Conservation (phyloP, 768 basidiomycete species). For the Russula ochroleuca region DNA sequence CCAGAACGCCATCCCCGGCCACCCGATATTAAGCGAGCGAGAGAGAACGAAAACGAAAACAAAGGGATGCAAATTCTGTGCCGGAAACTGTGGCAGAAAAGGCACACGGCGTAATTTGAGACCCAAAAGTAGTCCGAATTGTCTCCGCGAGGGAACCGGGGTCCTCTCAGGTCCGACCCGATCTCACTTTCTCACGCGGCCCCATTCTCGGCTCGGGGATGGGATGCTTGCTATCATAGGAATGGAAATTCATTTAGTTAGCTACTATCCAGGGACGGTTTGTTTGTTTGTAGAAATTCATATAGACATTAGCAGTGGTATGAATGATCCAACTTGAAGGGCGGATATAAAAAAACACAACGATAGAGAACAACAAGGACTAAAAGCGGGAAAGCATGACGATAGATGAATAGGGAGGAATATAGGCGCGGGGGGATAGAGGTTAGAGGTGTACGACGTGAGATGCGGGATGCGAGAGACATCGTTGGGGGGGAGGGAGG, state of each 20-base stretch:
- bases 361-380: constrained; percentile 9
- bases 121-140: not conserved
- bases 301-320: not conserved
- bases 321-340: constrained; percentile 2
- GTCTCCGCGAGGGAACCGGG: not conserved
- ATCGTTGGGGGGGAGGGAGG: no score
- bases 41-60: not conserved
- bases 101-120: not conserved
- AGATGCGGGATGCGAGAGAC: no score
- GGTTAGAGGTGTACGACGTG: no score
- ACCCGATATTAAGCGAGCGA: not conserved
- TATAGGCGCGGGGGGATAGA: no score
- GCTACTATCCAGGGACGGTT: no score
- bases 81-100: not conserved
- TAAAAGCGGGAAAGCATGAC: not conserved
- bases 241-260: no score
- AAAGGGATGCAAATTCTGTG: not conserved
- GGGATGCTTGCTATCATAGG: no score
- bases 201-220: no score
- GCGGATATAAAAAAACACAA: not conserved
- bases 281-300: not conserved
- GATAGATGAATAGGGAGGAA: not conserved
- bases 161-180: no score
- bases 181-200: no score
- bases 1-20: not conserved